Conservation (phyloP, 805 yeast genomes). For the Starmera dryadoides region DNA sequence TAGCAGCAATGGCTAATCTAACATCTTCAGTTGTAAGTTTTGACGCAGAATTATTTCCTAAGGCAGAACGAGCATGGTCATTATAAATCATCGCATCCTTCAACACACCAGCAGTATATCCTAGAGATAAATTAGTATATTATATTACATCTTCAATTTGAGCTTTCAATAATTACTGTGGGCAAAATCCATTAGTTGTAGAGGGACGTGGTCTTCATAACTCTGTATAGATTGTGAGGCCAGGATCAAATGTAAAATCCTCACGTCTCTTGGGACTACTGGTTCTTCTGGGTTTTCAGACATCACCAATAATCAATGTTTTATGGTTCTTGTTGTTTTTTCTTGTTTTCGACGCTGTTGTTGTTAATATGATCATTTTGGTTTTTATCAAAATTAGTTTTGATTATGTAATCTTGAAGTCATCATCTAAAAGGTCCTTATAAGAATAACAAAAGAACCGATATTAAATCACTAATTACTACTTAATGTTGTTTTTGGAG, state of each 20-base stretch:
- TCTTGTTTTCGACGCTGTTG: no score
- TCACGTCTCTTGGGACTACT: constrained; percentile 74
- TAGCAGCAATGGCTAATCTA: constrained; percentile 85
- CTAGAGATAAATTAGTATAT: constrained; percentile 13
- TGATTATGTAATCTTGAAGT: no score
- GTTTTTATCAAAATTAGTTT: no score
- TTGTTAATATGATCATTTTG: no score
- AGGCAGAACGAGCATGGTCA: constrained; percentile 60
- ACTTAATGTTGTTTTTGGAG: no score
- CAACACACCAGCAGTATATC: constrained; percentile 78
- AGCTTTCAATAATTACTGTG: no score
- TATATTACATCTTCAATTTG: background rate
- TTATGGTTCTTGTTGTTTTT: no score
- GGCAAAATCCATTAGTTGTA: constrained; percentile 96
- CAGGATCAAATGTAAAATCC: constrained; percentile 80
- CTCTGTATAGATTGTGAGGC: constrained; percentile 90
- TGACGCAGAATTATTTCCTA: constrained; percentile 32
- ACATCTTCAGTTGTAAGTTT: constrained; percentile 82
- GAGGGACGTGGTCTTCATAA: constrained; percentile 93
- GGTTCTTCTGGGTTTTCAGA: constrained; percentile 19
- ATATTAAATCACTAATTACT: no score
- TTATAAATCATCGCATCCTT: constrained; percentile 86
- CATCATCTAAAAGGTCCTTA: no score
- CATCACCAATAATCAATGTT: no score
- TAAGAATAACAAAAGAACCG: no score